Evolutionary conservation across 2,329 filamentous ascomycete genomes (phyloP).

Genomic region (Penicillium hordei): DNA sequence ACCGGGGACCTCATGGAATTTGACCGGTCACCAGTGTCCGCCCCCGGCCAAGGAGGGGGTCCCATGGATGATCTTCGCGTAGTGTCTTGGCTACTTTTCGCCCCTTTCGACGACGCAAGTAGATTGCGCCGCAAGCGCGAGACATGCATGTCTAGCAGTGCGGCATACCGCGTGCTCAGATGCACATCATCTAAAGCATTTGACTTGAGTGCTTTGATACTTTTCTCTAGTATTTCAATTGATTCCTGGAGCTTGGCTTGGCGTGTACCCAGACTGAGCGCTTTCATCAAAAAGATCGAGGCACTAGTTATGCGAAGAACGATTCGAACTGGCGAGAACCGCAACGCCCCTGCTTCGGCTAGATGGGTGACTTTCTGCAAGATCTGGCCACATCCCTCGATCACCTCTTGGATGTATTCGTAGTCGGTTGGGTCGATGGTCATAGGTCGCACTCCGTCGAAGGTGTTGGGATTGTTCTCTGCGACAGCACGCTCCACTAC

Average conservation of each 20-base stretch:
- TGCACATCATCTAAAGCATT: constrained; percentile 55
- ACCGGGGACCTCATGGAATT: constrained; percentile 21
- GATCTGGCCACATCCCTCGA: constrained; percentile 55
- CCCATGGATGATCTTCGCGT: constrained; percentile 33
- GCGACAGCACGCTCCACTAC: constrained; percentile 55
- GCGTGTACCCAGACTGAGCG: constrained; percentile 51
- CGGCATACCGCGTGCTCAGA: constrained; percentile 52
- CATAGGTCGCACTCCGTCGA: constrained; percentile 42
- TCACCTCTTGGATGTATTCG: constrained; percentile 57
- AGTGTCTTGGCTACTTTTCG: constrained; percentile 28
- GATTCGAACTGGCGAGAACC: constrained; percentile 55
- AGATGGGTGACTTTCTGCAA: constrained; percentile 52
- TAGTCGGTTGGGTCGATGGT: constrained; percentile 53
- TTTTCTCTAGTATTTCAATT: constrained; percentile 50
- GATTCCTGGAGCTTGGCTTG: constrained; percentile 52
- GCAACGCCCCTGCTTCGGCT: constrained; percentile 47
- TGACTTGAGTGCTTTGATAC: constrained; percentile 50
- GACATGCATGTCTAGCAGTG: constrained; percentile 49
- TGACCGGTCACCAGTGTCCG: constrained; percentile 24
- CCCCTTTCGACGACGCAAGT: constrained; percentile 34
- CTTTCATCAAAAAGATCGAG: constrained; percentile 56
- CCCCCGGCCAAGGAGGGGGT: constrained; percentile 29
- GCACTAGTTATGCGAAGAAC: constrained; percentile 56
- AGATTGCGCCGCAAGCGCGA: constrained; percentile 43
- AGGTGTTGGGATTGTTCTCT: constrained; percentile 33